Base-by-base conservation (phyloP, 1,284 basidiomycete species). In the Puccinia coronata region DNA sequence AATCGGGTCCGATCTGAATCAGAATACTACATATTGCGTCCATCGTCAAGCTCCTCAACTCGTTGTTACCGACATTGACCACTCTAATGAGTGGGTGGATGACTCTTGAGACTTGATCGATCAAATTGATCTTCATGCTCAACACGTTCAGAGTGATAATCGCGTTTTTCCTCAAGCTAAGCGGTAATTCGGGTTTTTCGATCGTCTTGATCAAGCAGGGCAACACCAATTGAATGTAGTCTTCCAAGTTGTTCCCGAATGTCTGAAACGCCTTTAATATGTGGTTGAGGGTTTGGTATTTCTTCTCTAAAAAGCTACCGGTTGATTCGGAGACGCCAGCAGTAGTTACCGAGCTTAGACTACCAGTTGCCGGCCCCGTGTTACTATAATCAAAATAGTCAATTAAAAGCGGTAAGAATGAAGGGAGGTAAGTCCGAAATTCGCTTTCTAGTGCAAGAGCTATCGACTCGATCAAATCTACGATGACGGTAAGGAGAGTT, bases 91-190 rank as follows among this genome's bases (percentile, higher is more conserved):
- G 89, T 1, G 97, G 96, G 85, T 98, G 97, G 34, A 99, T 94
- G 84, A 99, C 98, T 67, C 96, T 91, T 25, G 95, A 97, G 11
- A 96, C 95, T 84, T 99, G 96, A 85, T 99, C 97, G n/a, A 94
- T 96, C 86, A 99, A 98, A 87, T 99, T 98, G 84, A 99, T 95
- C 83, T 96, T 91, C 83, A 92, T 90, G 20, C 95, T 95, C 25
- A 99, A 88, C 41, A 93, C 93, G 63, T 95, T 95, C 25, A 98
- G 93, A 0, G 95, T 96, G 82, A 93, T 91, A 70, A 99, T 92
- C 0, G 96, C 96, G 67, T 92, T 91, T 86, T 94, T 95, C 61
- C 96, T 91, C 67, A 99, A 88, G 41, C 90, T 88, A 0, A 90
- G 89, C 1, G 92, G 90, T 0, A 91, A 92, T 83, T 96, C 94